phyloP scores from a whole-genome alignment of 352 stramenopile genomes.

The Phytophthora syringae region DNA sequence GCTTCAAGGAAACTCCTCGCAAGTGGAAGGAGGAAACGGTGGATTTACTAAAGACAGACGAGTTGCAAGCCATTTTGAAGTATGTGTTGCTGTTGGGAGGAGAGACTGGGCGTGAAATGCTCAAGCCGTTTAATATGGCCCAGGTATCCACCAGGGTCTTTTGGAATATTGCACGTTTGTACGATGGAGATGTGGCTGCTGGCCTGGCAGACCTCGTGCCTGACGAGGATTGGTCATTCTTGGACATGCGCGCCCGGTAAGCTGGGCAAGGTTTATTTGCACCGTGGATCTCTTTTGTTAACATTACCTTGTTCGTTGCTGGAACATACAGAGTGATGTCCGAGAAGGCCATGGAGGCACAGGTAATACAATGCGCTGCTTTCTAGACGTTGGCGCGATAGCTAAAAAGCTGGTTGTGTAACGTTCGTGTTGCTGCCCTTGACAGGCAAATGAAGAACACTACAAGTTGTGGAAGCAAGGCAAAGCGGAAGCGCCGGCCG shows the following conservation, averaged over 20 bases:
- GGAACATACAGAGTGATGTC: conserved; percentile 58
- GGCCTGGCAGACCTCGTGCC: conserved; percentile 73
- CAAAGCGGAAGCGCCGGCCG: conserved; percentile 2
- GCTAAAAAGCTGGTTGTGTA: neutral
- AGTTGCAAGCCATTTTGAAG: conserved; percentile 80
- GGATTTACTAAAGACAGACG: conserved; percentile 63
- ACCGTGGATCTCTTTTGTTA: neutral
- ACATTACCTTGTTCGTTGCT: conserved; percentile 12
- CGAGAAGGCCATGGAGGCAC: conserved; percentile 80
- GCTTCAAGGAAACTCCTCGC: conserved; percentile 80
- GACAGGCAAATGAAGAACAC: conserved; percentile 70
- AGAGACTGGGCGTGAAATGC: conserved; percentile 84
- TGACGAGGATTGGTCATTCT: conserved; percentile 86
- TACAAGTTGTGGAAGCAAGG: conserved; percentile 74
- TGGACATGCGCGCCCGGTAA: conserved; percentile 76
- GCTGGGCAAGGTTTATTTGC: neutral
- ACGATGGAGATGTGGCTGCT: conserved; percentile 71
- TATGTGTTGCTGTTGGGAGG: conserved; percentile 84
- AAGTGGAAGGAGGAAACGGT: conserved; percentile 87
- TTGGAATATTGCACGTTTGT: conserved; percentile 84
- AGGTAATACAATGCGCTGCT: conserved; percentile 37
- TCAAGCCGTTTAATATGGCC: conserved; percentile 93
- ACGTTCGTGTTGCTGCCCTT: neutral
- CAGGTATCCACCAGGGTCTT: conserved; percentile 86
- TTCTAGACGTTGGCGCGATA: neutral